Evolutionary conservation across 176 grass and related monocot species (phyloP), one percentile per base, ranked within the genome.

Genomic region (Zea luxurians): DNA sequence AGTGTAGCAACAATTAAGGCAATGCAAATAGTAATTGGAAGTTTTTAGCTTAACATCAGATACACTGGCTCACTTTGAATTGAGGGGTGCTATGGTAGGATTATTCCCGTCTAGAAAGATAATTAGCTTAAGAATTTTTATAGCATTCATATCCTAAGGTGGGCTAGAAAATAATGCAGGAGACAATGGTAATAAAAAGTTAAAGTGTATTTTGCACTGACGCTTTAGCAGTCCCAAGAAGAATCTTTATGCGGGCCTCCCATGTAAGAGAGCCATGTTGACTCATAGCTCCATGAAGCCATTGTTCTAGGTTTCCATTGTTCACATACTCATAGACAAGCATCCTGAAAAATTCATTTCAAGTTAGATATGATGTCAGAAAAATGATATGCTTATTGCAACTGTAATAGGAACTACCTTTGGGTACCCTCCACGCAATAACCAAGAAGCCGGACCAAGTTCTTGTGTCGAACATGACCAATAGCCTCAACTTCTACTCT

Each of bases 401-500:
- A 62, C 13, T 37, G 36, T 64, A 61, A 64, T 48, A 85, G n/a
- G 49, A 83, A 40, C 89, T 53, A 94, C 92, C 92, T 91, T 70
- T 94, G 92, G 78, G 92, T 94, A 82, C 92, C 92, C 70, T 94
- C 92, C 12, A 94, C 83, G 47, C 92, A 94, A 46, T 91, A 94
- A 49, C 88, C 92, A 17, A 94, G 83, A 81, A 94, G 88, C 41
- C 92, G 88, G 35, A 94, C 92, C 40, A 94, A 82, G 87, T 94
- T 94, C 68, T 94, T 94, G 81, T 94, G 92, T 49, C 92, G 92
- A 69, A 94, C 92, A 91, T 94, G 92, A 82, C 92, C 92, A 59
- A 94, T 94, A 67, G 92, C 92, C 74, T 94, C 92, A 84, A 94
- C 92, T 89, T 94, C 92, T 80, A 94, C 92, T 84, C 88, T 79